Conservation (phyloP, 495 filamentous ascomycete species). For the Podospora anserina region DNA sequence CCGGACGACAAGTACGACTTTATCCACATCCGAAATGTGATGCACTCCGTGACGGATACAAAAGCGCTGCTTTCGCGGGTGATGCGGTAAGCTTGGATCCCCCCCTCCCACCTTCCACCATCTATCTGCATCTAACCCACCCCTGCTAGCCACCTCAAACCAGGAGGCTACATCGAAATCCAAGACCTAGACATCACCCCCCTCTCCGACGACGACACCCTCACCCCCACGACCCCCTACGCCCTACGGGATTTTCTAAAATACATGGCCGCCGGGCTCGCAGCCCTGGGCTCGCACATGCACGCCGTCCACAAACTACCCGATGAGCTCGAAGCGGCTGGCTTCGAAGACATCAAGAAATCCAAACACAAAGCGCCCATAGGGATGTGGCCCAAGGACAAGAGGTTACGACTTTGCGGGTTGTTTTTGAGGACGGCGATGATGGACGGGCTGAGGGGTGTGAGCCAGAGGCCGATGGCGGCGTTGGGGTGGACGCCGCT, state of each 20-base stretch:
- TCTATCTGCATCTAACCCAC: background rate
- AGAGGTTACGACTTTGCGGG: constrained; percentile 33
- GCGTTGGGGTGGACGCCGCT: constrained; percentile 36
- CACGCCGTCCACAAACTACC: constrained; percentile 22
- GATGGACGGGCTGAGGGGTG: constrained; percentile 38
- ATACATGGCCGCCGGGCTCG: constrained; percentile 31
- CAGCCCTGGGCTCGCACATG: constrained; percentile 28
- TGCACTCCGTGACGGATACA: constrained; percentile 45
- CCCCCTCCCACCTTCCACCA: background rate
- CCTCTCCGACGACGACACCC: constrained; percentile 44
- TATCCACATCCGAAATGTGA: constrained; percentile 51
- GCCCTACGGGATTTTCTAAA: constrained; percentile 36
- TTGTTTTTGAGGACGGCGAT: constrained; percentile 34
- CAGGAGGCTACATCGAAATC: constrained; percentile 55
- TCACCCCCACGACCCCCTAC: constrained; percentile 31
- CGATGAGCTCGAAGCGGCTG: constrained; percentile 27
- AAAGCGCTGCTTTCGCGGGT: constrained; percentile 35
- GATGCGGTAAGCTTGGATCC: constrained; percentile 29
- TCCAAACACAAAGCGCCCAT: constrained; percentile 34
- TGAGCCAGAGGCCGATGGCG: constrained; percentile 29
- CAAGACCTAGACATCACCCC: constrained; percentile 45
- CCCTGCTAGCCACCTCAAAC: constrained; percentile 40
- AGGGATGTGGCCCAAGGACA: constrained; percentile 35
- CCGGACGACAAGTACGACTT: constrained; percentile 54
- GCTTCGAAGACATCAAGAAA: constrained; percentile 29